phyloP scores from a whole-genome alignment of 2,329 filamentous ascomycete genomes.

The Ceratocystis cubensis region DNA sequence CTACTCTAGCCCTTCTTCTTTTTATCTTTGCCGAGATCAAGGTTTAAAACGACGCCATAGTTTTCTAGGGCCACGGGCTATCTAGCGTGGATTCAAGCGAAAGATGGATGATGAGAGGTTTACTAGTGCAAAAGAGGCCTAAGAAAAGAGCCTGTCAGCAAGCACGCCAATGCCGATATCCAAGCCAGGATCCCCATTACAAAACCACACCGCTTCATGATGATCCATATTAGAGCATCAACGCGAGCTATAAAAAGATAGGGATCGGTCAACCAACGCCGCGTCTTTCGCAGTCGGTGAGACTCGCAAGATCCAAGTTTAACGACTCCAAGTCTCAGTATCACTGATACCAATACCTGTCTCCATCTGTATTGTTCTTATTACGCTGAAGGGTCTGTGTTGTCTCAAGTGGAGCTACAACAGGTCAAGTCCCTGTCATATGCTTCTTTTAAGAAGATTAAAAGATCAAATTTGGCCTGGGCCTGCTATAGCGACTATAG shows the following conservation, averaged over 20 bases:
- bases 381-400: constrained; percentile 3
- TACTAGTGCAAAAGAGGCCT: not conserved
- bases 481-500: not conserved
- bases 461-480: not conserved
- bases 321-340: not conserved
- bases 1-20: not conserved
- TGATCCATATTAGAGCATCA: not conserved
- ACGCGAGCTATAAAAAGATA: not conserved
- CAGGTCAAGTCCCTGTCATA: constrained; percentile 6
- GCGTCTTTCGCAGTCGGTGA: not conserved
- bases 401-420: constrained; percentile 6
- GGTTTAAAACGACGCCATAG: not conserved
- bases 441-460: constrained; percentile 1
- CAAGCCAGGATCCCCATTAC: constrained; percentile 4
- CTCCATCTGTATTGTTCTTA: not conserved
- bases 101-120: not conserved
- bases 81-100: no score
- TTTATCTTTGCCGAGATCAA: not conserved
- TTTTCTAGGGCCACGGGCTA: no score
- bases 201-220: not conserved
- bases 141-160: not conserved
- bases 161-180: not conserved
- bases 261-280: not conserved
- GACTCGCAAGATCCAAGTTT: not conserved
- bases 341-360: not conserved